Conservation (phyloP, 2,329 filamentous ascomycete species). For the Fusarium albidum region DNA sequence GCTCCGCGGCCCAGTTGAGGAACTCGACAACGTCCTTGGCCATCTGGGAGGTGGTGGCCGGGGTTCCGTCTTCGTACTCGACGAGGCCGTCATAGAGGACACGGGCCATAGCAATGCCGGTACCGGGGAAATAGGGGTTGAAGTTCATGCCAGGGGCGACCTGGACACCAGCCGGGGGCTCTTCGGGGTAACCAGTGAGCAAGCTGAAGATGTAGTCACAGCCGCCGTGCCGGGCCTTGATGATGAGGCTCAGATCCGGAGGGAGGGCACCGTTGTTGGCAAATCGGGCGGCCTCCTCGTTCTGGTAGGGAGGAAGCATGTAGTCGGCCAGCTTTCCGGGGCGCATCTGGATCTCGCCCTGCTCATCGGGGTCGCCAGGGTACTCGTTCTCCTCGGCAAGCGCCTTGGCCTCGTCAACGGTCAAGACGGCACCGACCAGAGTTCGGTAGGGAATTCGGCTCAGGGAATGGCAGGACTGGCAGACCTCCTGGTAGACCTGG, state of each 20-base stretch:
- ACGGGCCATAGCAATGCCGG: constrained; percentile 98
- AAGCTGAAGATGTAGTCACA: constrained; percentile 99
- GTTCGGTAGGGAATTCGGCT: constrained; percentile 92
- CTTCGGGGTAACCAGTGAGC: constrained; percentile 96
- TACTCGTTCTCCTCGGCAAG: constrained; percentile 99
- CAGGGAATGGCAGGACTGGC: constrained; percentile 96
- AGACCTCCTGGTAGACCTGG: constrained; percentile 99
- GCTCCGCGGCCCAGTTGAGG: constrained; percentile 98
- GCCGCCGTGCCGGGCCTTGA: constrained; percentile 97
- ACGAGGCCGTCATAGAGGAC: constrained; percentile 97
- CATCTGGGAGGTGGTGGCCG: constrained; percentile 97
- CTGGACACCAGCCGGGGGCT: constrained; percentile 86
- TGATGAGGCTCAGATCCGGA: constrained; percentile 95
- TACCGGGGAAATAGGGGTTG: constrained; percentile 99
- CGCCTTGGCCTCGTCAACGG: constrained; percentile 96
- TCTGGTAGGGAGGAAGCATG: constrained; percentile 94
- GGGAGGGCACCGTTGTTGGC: constrained; percentile 98
- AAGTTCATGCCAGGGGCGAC: constrained; percentile 95
- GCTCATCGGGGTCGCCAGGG: constrained; percentile 95
- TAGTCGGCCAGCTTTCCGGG: constrained; percentile 99
- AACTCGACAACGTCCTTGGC: constrained; percentile 99
- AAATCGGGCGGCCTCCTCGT: constrained; percentile 97
- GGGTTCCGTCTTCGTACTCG: constrained; percentile 96
- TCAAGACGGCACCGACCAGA: constrained; percentile 90
- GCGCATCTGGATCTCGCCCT: constrained; percentile 98